A percentile compares a stretch with the other conserved stretches of the same genome.
Conservation (phyloP, 192 early-diverging fungal genomes). For the Mortierella antarctica region DNA sequence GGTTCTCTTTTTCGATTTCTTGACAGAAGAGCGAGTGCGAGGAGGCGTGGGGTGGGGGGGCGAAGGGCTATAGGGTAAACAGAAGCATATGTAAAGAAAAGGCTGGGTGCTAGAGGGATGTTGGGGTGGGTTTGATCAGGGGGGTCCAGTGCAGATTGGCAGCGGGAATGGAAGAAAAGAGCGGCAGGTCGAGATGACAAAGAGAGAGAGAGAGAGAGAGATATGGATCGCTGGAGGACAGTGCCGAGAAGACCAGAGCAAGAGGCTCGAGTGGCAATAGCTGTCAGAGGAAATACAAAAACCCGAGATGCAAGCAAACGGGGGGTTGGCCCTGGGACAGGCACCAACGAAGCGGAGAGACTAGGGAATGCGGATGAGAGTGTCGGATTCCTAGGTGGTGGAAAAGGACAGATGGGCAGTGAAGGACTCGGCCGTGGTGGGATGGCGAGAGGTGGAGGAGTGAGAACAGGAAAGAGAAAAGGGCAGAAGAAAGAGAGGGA, state of each 20-base stretch:
- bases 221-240: neutral
- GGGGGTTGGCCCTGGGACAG: slow-evolving; percentile 53
- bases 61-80: slow-evolving; percentile 32
- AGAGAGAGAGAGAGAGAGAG: neutral
- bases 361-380: slow-evolving; percentile 1
- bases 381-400: slow-evolving; percentile 7
- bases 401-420: neutral
- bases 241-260: slow-evolving; percentile 31
- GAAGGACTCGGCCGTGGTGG: neutral
- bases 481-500: slow-evolving; percentile 2
- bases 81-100: slow-evolving; percentile 31
- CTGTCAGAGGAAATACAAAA: slow-evolving; percentile 6
- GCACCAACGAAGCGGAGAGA: slow-evolving; percentile 33
- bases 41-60: slow-evolving; percentile 4
- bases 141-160: neutral
- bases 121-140: neutral
- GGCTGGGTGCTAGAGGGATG: neutral
- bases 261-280: slow-evolving; percentile 35
- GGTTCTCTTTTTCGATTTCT: slow-evolving; percentile 15
- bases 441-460: neutral
- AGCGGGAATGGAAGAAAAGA: neutral
- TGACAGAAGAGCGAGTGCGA: slow-evolving; percentile 3
- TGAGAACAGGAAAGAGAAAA: slow-evolving; percentile 2
- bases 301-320: slow-evolving; percentile 50
- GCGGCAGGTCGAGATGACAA: neutral